Evolutionary conservation across 805 yeast species (phyloP), one percentile per base, ranked within the genome.

Genomic region (Cyberlindnera americana): DNA sequence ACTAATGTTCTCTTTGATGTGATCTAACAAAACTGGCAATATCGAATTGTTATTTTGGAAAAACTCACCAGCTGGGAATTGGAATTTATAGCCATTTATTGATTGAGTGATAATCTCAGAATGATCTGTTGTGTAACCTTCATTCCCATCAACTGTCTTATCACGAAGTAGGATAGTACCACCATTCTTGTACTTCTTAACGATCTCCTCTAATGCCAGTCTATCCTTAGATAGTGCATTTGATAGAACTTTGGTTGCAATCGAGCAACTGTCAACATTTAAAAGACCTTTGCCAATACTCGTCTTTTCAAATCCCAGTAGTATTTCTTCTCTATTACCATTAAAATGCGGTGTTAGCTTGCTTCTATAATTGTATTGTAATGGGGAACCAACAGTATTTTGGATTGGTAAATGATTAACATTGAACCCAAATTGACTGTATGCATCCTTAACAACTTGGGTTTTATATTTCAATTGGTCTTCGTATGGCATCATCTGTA

Each of bases 321-420:
- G 70, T 11, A 90, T 87, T 24, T 64, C 54, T 31, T 55, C 49
- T 28, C 51, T 55, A 75, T 73, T 28, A 85, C 93, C 35, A 81
- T 83, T 86, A 64, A 90, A 93, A 63, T 91, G 99, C 1, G 99
- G 99, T 0, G 99, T 93, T 26, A 91, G 71, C 56, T 91, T 91
- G 0, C 98, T 89, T 54, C 99, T 71, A 63, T 91, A 91, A 29
- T 70, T 66, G 57, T 74, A 84, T 47, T 81, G 70, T 37, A 77
- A 60, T 2, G 99, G 99, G 6, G 96, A 85, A 3, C 77, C 75
- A 29, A 81, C 75, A 0, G 95, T 84, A 1, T 84, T 65, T 3
- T 44, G 62, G 0, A 95, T 95, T 15, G 84, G 62, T 17, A 65
- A 51, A 0, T 56, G 57, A 5, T 56, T 49, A 1, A 55, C 45